A percentile compares a stretch with the other conserved stretches of the same genome.
phyloP scores from a whole-genome alignment of 2,329 filamentous ascomycete species.

The Neurospora sp. region DNA sequence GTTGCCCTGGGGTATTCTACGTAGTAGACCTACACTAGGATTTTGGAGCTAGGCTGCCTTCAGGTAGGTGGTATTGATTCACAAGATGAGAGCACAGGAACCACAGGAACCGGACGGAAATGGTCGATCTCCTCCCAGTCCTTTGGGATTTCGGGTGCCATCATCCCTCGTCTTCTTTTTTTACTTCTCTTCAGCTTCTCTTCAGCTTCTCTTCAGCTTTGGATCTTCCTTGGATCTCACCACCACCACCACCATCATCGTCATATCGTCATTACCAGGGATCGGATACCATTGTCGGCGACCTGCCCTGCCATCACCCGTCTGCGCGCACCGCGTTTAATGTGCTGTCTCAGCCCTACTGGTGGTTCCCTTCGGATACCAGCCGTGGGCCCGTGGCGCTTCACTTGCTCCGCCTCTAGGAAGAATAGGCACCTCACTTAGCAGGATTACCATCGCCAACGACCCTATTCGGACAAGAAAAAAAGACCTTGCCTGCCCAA shows the following conservation, averaged over 20 bases:
- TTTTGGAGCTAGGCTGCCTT: background rate
- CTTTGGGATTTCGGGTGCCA: slow-evolving; percentile 1
- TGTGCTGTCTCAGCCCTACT: background rate
- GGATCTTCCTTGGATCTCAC: background rate
- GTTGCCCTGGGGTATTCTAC: background rate
- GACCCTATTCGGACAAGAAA: too few relatives aligned
- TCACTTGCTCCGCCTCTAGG: background rate
- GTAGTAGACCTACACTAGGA: background rate
- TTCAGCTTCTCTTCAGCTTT: background rate
- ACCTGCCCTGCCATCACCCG: background rate
- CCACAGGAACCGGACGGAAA: background rate
- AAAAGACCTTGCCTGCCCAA: too few relatives aligned
- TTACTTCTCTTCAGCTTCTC: too few relatives aligned
- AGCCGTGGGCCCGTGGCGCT: background rate
- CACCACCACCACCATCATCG: background rate
- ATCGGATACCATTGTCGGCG: background rate
- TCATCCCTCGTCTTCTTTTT: background rate
- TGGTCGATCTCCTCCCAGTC: slow-evolving; percentile 5
- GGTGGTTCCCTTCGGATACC: background rate
- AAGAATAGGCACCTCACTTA: background rate
- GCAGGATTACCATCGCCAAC: background rate
- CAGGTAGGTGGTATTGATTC: background rate
- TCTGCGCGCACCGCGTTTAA: background rate
- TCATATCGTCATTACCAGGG: background rate
- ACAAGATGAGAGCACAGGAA: background rate